Evolutionary conservation across 331 rosid species (phyloP), one percentile per base, ranked within the genome.

Genomic region (Rhamnella rubrinervis): DNA sequence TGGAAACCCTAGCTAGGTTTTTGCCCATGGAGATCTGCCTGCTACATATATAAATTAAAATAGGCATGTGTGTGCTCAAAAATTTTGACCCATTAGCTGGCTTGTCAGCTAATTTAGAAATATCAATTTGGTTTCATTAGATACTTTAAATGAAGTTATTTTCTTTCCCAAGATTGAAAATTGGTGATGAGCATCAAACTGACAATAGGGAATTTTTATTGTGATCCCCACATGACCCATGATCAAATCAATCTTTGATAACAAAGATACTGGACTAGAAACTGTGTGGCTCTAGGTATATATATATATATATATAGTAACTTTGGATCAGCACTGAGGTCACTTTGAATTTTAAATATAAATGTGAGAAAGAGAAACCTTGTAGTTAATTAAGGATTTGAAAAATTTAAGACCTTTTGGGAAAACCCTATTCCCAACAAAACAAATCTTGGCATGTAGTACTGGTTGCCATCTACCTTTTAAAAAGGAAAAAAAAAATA

Each of bases 71-170:
- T 52, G 3, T 8, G 18, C 25, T 9, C 4, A 44, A 44, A 11
- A 10, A 28, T 63, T 70, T 63, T 62, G 46, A 73, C 76, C 31
- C 68, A 76, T 61, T 67, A 74, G 84, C 88, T 88, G 89, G 87
- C 78, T 59, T 80, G 82, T 82, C 87, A 84, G 87, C 57, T 12
- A 20, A 70, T 73, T 53, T 57, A 68, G 67, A 69, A 77, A 65
- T 56, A 63, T 80, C 47, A 58, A 65, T 78, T 44, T 67, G 71
- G 72, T 77, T 79, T 57, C 51, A 77, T 77, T 73, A 55, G 62
- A 49, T 72, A 77, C 35, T 35, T 58, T 53, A 39, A 53, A 47
- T 40, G 23, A 60, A 18, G n/a, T 52, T 41, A 23, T 50, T 61
- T 39, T 13, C 14, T 80, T 77, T 84, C 78, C 77, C 63, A 7